phyloP scores from a whole-genome alignment of 192 early-diverging fungal species.

The Entomortierella parvispora region DNA sequence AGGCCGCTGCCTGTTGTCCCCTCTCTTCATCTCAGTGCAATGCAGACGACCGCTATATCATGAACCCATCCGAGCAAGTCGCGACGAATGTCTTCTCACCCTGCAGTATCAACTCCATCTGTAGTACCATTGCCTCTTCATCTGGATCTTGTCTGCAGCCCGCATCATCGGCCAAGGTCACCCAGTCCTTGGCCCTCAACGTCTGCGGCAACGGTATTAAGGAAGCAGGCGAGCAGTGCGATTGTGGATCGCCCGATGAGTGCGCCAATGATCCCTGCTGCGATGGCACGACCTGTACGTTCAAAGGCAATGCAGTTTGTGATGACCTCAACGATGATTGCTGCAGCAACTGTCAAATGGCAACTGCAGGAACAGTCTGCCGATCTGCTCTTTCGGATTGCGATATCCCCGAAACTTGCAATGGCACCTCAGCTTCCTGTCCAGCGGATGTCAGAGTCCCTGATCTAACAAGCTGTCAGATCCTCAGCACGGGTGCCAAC shows the following conservation, averaged over 20 bases:
- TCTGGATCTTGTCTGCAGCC: slow-evolving; percentile 7
- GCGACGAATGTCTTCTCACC: slow-evolving; percentile 68
- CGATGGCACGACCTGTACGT: slow-evolving; percentile 78
- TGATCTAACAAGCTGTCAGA: slow-evolving; percentile 72
- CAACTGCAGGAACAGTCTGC: slow-evolving; percentile 65
- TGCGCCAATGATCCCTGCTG: slow-evolving; percentile 84
- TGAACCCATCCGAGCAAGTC: slow-evolving; percentile 78
- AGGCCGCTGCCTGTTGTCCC: slow-evolving; percentile 70
- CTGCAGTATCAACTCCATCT: slow-evolving; percentile 42
- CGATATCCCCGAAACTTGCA: slow-evolving; percentile 81
- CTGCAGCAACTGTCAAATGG: slow-evolving; percentile 76
- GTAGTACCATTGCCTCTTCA: slow-evolving; percentile 10
- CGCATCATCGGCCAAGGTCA: background rate
- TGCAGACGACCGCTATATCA: slow-evolving; percentile 69
- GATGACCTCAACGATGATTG: slow-evolving; percentile 85
- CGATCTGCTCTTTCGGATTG: slow-evolving; percentile 77
- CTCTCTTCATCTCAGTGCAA: slow-evolving; percentile 71
- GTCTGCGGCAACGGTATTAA: slow-evolving; percentile 95
- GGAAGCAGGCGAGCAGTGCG: slow-evolving; percentile 90
- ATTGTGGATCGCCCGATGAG: slow-evolving; percentile 75
- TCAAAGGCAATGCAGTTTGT: slow-evolving; percentile 77
- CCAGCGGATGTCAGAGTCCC: slow-evolving; percentile 70
- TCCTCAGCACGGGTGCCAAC: slow-evolving; percentile 34
- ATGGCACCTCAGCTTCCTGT: slow-evolving; percentile 74
- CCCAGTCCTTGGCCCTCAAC: slow-evolving; percentile 12